These are phyloP conservation scores for Eudorina sp. DNA, from an alignment of 139 green algal genomes.

Conservation along the genomic window DNA sequence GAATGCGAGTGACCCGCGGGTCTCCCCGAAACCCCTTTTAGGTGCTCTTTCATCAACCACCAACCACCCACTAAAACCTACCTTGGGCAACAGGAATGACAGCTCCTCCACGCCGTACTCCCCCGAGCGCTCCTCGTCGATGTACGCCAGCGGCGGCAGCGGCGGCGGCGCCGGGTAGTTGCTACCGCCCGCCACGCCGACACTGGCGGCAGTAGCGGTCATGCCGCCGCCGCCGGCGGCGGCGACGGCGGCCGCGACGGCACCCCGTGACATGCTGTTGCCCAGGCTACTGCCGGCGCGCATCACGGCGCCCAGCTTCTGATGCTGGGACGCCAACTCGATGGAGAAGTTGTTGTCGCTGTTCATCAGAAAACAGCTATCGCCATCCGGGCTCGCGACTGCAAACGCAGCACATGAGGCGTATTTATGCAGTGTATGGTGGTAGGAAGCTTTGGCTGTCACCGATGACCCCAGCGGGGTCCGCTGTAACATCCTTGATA, in stretches of 20 bases:
- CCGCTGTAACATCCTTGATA: no score
- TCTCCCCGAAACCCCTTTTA: no score
- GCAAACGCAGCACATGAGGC: no score
- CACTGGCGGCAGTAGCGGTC: no score
- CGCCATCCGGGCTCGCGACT: no score
- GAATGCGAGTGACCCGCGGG: no score
- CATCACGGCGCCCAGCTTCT: neutral
- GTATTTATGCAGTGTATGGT: no score
- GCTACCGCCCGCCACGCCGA: no score
- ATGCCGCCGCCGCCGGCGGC: neutral
- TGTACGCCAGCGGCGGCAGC: neutral
- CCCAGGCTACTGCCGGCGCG: neutral
- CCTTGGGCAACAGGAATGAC: constrained; percentile 19
- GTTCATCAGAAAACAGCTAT: neutral
- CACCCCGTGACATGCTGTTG: neutral
- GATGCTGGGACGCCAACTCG: neutral
- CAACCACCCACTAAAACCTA: no score
- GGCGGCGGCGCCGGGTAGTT: neutral
- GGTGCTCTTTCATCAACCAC: no score
- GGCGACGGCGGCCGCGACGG: neutral
- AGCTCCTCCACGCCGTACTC: constrained; percentile 18
- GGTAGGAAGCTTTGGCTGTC: no score
- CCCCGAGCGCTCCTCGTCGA: neutral
- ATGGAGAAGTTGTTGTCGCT: constrained; percentile 27
- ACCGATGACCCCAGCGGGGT: no score